Percentiles rank a stretch among this genome's conserved stretches.
Conservation (phyloP, 1,284 basidiomycete genomes). For the Trametes hirsuta region DNA sequence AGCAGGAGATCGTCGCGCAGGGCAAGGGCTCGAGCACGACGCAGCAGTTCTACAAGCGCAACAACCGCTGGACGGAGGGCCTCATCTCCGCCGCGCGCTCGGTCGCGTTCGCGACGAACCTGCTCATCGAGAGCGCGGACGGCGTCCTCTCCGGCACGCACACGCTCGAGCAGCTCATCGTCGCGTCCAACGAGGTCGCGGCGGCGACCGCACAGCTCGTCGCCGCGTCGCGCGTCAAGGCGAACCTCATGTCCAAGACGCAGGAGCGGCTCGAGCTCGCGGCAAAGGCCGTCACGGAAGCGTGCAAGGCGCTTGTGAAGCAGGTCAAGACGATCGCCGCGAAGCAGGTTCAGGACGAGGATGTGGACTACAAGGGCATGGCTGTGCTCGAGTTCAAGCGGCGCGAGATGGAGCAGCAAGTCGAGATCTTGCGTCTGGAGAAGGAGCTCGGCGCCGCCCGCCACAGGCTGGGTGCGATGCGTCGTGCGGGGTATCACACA, state of each 20-base stretch:
- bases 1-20: conserved; percentile 97
- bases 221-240: conserved; percentile 97
- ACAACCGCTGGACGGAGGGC: conserved; percentile 99
- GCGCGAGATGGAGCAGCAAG: conserved; percentile 98
- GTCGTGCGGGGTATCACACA: conserved; percentile 88
- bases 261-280: conserved; percentile 96
- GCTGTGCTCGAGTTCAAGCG: conserved; percentile 96
- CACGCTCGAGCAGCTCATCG: conserved; percentile 97
- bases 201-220: conserved; percentile 98
- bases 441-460: conserved; percentile 92
- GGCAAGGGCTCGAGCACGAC: conserved; percentile 89
- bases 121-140: conserved; percentile 97
- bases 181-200: conserved; percentile 98
- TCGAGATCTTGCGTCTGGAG: conserved; percentile 95
- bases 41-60: conserved; percentile 99
- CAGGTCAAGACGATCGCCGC: conserved; percentile 97
- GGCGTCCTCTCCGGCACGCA: conserved; percentile 97
- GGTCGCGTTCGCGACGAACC: conserved; percentile 95
- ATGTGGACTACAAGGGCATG: conserved; percentile 92
- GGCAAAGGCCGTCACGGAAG: conserved; percentile 97
- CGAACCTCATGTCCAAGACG: conserved; percentile 97
- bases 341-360: conserved; percentile 78
- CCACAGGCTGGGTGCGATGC: conserved; percentile 86
- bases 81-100: conserved; percentile 98
- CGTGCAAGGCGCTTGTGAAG: conserved; percentile 95